Evolutionary conservation across 1,139 yeast species (phyloP).

Genomic region (Torulaspora pretoriensis): DNA sequence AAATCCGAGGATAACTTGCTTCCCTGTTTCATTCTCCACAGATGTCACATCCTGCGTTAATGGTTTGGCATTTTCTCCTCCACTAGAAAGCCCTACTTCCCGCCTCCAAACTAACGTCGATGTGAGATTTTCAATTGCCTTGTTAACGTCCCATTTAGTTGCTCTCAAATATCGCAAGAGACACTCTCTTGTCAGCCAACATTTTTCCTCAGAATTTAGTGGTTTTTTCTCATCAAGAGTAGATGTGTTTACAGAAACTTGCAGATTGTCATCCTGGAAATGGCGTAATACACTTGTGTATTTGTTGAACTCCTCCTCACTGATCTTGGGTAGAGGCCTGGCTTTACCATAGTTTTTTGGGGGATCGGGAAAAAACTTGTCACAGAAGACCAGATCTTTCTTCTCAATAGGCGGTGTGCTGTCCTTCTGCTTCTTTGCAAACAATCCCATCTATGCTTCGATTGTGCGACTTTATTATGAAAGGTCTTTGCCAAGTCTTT

Average conservation of each 20-base stretch:
- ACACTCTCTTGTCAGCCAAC: slow-evolving; percentile 90
- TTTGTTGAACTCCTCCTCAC: slow-evolving; percentile 50
- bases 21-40: slow-evolving; percentile 81
- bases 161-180: slow-evolving; percentile 82
- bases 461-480: neutral
- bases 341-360: slow-evolving; percentile 25
- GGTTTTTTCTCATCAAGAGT: slow-evolving; percentile 36
- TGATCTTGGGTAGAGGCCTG: slow-evolving; percentile 38
- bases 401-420: slow-evolving; percentile 12
- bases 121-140: slow-evolving; percentile 68
- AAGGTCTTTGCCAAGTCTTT: neutral
- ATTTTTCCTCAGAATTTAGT: slow-evolving; percentile 59
- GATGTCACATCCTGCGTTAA: slow-evolving; percentile 60
- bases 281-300: slow-evolving; percentile 55
- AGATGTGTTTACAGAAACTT: slow-evolving; percentile 37
- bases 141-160: slow-evolving; percentile 73
- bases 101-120: slow-evolving; percentile 84
- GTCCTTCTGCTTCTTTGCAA: slow-evolving; percentile 26
- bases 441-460: slow-evolving; percentile 28
- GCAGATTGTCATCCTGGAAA: slow-evolving; percentile 46
- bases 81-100: slow-evolving; percentile 74
- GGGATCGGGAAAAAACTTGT: slow-evolving; percentile 23
- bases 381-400: slow-evolving; percentile 26
- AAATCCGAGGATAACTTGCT: slow-evolving; percentile 79
- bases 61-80: slow-evolving; percentile 40